A percentile compares a stretch with the other conserved stretches of the same genome.
Conservation (phyloP, 805 yeast genomes). For the Sugiyamaella marilandica region DNA sequence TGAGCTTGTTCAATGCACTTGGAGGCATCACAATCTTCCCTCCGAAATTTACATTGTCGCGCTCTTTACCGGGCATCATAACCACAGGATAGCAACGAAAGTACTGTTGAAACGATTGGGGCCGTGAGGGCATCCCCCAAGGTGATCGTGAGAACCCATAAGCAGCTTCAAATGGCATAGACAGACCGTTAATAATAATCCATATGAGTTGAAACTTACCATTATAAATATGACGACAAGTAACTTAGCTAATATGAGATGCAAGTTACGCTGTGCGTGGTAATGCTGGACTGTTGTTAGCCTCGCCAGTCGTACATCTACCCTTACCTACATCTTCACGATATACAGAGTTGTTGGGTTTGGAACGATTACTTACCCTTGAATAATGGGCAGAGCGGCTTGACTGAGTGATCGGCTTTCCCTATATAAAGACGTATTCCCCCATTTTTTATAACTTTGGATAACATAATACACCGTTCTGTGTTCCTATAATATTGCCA, state of each 20-base stretch:
- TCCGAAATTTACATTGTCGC: constrained; percentile 76
- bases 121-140: constrained; percentile 7
- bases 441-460: too few relatives aligned
- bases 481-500: too few relatives aligned
- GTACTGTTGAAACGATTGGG: constrained; percentile 65
- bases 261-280: neutral
- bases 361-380: too few relatives aligned
- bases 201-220: neutral
- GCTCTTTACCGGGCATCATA: constrained; percentile 75
- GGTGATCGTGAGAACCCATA: neutral
- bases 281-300: too few relatives aligned
- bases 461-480: too few relatives aligned
- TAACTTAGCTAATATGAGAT: neutral
- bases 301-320: too few relatives aligned
- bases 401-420: too few relatives aligned
- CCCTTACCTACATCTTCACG: too few relatives aligned
- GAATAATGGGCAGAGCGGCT: too few relatives aligned
- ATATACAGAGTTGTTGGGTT: too few relatives aligned
- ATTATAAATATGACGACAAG: too few relatives aligned
- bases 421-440: too few relatives aligned
- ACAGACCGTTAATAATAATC: neutral
- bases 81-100: constrained; percentile 89
- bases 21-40: constrained; percentile 96
- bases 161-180: neutral
- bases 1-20: constrained; percentile 77